Evolutionary conservation across 768 basidiomycete genomes (phyloP).

Genomic region (Lentinula sp.): DNA sequence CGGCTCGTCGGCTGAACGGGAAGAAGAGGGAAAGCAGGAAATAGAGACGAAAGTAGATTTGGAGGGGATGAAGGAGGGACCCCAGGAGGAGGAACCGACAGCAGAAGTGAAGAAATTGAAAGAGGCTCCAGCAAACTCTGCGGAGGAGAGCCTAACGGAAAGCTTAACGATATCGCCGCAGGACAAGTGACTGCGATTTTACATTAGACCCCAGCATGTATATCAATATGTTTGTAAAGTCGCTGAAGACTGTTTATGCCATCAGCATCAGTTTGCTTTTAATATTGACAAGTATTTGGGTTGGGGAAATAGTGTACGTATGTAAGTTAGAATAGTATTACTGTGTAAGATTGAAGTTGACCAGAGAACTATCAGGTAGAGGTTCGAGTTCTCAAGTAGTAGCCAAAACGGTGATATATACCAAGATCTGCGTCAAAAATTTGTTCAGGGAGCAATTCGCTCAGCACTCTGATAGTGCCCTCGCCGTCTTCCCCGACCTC

Average conservation of each 20-base stretch:
- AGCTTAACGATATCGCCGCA: not conserved
- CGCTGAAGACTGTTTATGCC: too few species aligned
- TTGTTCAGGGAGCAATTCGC: too few species aligned
- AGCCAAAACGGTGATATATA: not conserved
- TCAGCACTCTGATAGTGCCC: not conserved
- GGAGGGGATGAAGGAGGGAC: not conserved
- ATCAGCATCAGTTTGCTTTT: too few species aligned
- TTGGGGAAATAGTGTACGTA: too few species aligned
- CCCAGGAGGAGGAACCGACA: slow-evolving; percentile 9
- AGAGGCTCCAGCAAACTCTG: not conserved
- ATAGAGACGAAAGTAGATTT: not conserved
- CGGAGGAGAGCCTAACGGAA: not conserved
- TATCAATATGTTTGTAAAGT: too few species aligned
- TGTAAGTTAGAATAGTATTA: too few species aligned
- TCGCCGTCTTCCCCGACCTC: not conserved
- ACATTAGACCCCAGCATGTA: not conserved
- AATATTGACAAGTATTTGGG: too few species aligned
- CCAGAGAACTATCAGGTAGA: too few species aligned
- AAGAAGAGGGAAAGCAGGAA: slow-evolving; percentile 2
- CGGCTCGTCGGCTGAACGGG: slow-evolving; percentile 13
- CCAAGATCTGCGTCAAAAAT: not conserved
- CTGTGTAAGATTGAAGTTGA: too few species aligned
- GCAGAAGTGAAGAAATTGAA: slow-evolving; percentile 7
- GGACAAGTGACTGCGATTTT: not conserved
- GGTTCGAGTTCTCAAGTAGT: too few species aligned